These are phyloP conservation scores for Coprinopsis cinerea DNA, from an alignment of 768 basidiomycete genomes.

Conservation along the genomic window DNA sequence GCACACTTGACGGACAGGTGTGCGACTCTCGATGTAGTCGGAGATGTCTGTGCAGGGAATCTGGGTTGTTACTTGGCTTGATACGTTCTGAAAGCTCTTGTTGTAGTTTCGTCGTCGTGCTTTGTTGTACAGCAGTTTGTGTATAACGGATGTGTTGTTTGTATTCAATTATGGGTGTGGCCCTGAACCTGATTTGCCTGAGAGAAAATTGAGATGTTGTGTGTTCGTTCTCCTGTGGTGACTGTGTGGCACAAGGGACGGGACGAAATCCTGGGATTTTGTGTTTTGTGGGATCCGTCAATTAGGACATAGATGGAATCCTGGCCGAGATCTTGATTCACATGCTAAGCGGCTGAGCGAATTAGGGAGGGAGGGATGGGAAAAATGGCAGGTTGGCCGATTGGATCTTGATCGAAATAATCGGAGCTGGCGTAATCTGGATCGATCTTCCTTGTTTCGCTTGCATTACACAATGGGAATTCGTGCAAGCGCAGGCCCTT, in stretches of 20 bases:
- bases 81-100: too few species aligned
- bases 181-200: too few species aligned
- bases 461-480: not conserved
- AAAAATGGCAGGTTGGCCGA: not conserved
- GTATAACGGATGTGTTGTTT: too few species aligned
- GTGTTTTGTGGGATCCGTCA: not conserved
- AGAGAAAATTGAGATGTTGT: too few species aligned
- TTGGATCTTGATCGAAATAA: conserved; percentile 7
- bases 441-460: conserved; percentile 13
- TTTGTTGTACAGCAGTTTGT: too few species aligned
- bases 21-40: too few species aligned
- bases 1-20: not conserved
- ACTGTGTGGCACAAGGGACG: too few species aligned
- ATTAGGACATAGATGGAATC: conserved; percentile 10
- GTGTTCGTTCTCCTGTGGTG: too few species aligned
- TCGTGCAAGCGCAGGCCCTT: not conserved
- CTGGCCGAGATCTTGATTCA: conserved; percentile 25
- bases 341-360: conserved; percentile 15
- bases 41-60: not conserved
- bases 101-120: too few species aligned
- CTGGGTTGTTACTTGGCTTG: too few species aligned
- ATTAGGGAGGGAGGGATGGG: conserved; percentile 7
- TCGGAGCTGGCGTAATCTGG: not conserved
- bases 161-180: too few species aligned
- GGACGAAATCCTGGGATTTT: conserved; percentile 2